Conservation (phyloP, 208 protist species). For the Blastocrithidia nonstop region DNA sequence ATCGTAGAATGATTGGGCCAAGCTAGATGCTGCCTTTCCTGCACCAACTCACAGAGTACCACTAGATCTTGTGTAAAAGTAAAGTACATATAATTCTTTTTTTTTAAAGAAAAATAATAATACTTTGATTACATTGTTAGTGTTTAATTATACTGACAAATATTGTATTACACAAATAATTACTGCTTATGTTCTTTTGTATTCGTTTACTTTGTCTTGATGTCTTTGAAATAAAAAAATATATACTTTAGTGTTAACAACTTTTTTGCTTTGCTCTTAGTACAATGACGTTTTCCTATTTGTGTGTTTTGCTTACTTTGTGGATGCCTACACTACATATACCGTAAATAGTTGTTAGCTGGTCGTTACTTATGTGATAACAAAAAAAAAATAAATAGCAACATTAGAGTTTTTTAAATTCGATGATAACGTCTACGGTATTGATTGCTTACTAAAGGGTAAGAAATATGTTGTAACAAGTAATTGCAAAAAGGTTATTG, state of each 20-base stretch:
- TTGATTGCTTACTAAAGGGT: no score
- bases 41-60: conserved; percentile 11
- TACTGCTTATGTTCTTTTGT: not conserved
- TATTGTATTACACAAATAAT: not conserved
- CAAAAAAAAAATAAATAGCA: conserved; percentile 1
- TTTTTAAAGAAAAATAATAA: not conserved
- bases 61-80: conserved; percentile 17
- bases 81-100: conserved; percentile 1
- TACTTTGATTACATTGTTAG: not conserved
- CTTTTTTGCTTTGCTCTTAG: no score
- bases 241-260: no score
- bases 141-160: not conserved
- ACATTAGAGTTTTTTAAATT: not conserved
- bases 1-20: conserved; percentile 11
- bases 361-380: no score
- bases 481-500: no score
- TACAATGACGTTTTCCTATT: no score
- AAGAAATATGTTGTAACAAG: no score
- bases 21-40: conserved; percentile 15
- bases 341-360: no score
- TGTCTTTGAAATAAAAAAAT: not conserved
- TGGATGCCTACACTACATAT: no score
- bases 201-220: not conserved
- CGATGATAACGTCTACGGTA: no score
- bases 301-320: no score